Evolutionary conservation across 768 basidiomycete species (phyloP).

Genomic region (Leucosporidium yakuticum): DNA sequence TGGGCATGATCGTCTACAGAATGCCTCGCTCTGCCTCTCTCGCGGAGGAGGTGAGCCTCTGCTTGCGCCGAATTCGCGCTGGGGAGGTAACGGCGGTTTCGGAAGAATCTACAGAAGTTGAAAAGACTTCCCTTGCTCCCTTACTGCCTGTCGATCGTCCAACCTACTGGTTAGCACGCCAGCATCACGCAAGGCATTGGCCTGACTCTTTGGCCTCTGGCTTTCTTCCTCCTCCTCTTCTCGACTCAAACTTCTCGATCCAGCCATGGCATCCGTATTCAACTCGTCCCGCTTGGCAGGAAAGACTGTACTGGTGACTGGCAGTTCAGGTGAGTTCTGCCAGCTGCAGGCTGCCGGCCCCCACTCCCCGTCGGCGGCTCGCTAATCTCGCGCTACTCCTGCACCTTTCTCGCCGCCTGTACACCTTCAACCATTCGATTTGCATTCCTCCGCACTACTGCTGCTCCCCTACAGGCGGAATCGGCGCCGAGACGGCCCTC

Average conservation of each 20-base stretch:
- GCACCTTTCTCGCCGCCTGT: background rate
- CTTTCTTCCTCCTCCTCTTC: background rate
- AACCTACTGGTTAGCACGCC: too few relatives aligned
- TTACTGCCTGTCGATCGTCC: too few relatives aligned
- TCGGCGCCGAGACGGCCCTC: conserved; percentile 30
- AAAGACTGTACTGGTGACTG: conserved; percentile 28
- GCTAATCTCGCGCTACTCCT: background rate
- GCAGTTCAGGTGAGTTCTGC: background rate
- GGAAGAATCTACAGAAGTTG: too few relatives aligned
- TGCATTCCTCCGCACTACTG: background rate
- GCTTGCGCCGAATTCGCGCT: too few relatives aligned
- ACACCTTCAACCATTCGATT: background rate
- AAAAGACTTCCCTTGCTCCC: too few relatives aligned
- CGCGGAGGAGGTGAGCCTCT: too few relatives aligned
- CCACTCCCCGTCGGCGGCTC: background rate
- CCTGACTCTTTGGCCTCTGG: too few relatives aligned
- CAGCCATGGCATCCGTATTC: conserved; percentile 11
- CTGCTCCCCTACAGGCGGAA: conserved; percentile 15
- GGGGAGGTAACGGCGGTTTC: too few relatives aligned
- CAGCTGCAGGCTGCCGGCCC: background rate
- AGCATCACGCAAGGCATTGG: too few relatives aligned
- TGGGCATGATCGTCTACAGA: too few relatives aligned
- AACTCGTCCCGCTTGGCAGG: conserved; percentile 14
- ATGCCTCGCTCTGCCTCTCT: too few relatives aligned
- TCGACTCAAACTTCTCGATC: too few relatives aligned